Evolutionary conservation across 179 eudicot species (phyloP), one percentile per base, ranked within the genome.

Genomic region (Gypsophila paniculata): DNA sequence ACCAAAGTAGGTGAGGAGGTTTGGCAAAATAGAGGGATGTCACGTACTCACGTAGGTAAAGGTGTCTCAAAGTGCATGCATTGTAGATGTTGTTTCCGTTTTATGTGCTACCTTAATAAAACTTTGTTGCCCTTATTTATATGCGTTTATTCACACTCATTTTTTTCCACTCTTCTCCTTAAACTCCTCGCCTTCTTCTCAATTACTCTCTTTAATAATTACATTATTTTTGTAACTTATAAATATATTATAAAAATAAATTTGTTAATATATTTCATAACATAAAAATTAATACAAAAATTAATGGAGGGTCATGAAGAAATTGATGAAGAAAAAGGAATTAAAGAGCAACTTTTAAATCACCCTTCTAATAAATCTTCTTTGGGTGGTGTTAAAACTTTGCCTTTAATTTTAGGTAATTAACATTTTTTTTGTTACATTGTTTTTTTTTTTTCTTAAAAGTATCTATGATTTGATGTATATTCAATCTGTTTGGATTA

Each of bases 391-490:
- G 70, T 82, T 39, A 76, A 67, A 65, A 84, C 86, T 55, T 59
- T 86, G 80, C 86, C 90, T 2, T 86, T 84, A 63, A 84, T 86
- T 29, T 62, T 83, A 74, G 81, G 81, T 78, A 74, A 17, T 4
- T 1, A 2, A 10, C 18, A 0, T 3, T 11, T 44, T 2, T 38
- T 38, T 38, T 9, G 11, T 18, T 55, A 5, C 17, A 51, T 21
- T 51, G n/a, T n/a, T n/a, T n/a, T n/a, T n/a, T n/a, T n/a, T n/a
- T n/a, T n/a, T n/a, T n/a, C n/a, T n/a, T n/a, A n/a, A n/a, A n/a
- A 29, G 4, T 29, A 29, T 29, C 1, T 29, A 29, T 22, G 36
- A 21, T 42, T 44, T 42, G 11, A 42, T n/a, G n/a, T n/a, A n/a
- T n/a, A n/a, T 23, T 57, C 13, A 2, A 54, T 32, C 3, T 12